Evolutionary conservation across 225 moss, liverwort and hornwort species (phyloP).

Genomic region (Climacium dendroides): DNA sequence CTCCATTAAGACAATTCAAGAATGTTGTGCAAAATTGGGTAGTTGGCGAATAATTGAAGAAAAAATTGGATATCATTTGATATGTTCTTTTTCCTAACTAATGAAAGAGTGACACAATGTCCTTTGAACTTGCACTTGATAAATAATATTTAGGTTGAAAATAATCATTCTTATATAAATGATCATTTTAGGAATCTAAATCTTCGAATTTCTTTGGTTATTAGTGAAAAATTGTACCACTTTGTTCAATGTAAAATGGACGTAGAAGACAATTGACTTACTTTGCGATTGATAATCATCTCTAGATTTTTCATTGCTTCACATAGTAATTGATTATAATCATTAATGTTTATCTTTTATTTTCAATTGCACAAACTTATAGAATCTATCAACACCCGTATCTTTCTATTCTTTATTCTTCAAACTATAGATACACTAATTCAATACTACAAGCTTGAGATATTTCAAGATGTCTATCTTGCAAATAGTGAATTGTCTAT

Average conservation of each 20-base stretch:
- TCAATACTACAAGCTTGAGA: too few relatives aligned
- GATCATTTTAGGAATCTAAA: background rate
- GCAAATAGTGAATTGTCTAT: background rate
- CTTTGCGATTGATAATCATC: background rate
- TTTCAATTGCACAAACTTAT: background rate
- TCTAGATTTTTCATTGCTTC: too few relatives aligned
- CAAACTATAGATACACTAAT: background rate
- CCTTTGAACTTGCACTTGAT: background rate
- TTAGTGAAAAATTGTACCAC: background rate
- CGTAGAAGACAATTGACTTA: background rate
- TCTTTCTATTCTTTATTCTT: background rate
- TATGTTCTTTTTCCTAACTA: background rate
- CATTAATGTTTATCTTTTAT: background rate
- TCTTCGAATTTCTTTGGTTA: background rate
- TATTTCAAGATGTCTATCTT: too few relatives aligned
- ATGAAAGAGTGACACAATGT: background rate
- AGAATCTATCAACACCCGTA: accelerated
- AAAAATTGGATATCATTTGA: background rate
- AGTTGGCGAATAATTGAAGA: background rate
- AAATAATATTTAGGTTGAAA: background rate
- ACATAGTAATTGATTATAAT: background rate
- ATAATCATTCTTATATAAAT: background rate
- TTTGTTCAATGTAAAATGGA: background rate
- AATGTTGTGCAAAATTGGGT: background rate
- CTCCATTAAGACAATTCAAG: background rate